Conservation (phyloP, 2,329 filamentous ascomycete genomes). For the Colletotrichum sp. region DNA sequence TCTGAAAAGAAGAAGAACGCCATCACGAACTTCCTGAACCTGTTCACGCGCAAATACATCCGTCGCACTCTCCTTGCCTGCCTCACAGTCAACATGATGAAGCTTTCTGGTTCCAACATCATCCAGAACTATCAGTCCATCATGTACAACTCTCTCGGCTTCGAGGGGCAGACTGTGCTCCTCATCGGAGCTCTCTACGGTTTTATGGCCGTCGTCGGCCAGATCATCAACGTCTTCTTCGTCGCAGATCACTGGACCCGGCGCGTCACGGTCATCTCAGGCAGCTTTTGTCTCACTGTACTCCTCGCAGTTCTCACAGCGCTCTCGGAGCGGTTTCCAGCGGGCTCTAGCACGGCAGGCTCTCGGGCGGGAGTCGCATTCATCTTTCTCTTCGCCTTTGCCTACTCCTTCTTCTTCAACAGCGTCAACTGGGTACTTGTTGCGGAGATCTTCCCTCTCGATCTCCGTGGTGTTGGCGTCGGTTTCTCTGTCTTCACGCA, state of each 20-base stretch:
- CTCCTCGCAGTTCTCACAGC: slow-evolving; percentile 19
- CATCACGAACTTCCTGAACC: slow-evolving; percentile 10
- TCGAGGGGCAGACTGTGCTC: slow-evolving; percentile 49
- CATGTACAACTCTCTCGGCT: slow-evolving; percentile 47
- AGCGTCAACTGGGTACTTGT: slow-evolving; percentile 32
- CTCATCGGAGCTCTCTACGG: slow-evolving; percentile 51
- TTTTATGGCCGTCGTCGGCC: slow-evolving; percentile 33
- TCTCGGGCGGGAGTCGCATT: slow-evolving; percentile 30
- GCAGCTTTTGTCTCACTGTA: neutral
- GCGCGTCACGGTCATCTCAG: neutral
- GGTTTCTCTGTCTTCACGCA: slow-evolving; percentile 30
- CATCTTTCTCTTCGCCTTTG: slow-evolving; percentile 33
- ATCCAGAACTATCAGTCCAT: slow-evolving; percentile 37
- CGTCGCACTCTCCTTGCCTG: slow-evolving; percentile 29
- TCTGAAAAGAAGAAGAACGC: slow-evolving; percentile 13
- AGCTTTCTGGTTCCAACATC: slow-evolving; percentile 26
- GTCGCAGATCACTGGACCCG: slow-evolving; percentile 34
- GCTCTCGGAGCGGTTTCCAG: slow-evolving; percentile 22
- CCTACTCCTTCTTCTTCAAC: slow-evolving; percentile 37
- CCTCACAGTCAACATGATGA: slow-evolving; percentile 33
- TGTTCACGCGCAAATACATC: slow-evolving; percentile 32
- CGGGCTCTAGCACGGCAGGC: slow-evolving; percentile 22
- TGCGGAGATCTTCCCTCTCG: slow-evolving; percentile 30
- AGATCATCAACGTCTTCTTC: slow-evolving; percentile 30
- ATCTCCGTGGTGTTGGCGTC: slow-evolving; percentile 28